Conservation (phyloP, 176 grass and related monocot species). For the barley (Hordeum vulgare) region MorexV3_pseudomolecules_assembly NC_058524.1:434388148-434388647, state of each 20-base stretch:
- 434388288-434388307: background rate
- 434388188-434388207: background rate
- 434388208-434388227: background rate
- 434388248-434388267: background rate
- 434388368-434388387: conserved; percentile 41
- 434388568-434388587: conserved; percentile 20
- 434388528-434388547: conserved; percentile 36
- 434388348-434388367: conserved; percentile 61
- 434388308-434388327: conserved; percentile 17
- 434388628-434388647: conserved; percentile 81
- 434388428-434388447: conserved; percentile 40
- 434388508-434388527: conserved; percentile 37
- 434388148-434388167: background rate
- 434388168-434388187: conserved; percentile 4
- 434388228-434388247: background rate
- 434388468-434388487: background rate
- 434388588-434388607: conserved; percentile 58
- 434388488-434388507: conserved; percentile 21
- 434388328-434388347: conserved; percentile 50
- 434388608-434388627: conserved; percentile 78
- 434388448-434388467: conserved; percentile 19
- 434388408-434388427: conserved; percentile 33
- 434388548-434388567: conserved; percentile 24
- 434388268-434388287: background rate
- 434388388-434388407: conserved; percentile 24